A percentile compares a stretch with the other conserved stretches of the same genome.
Evolutionary conservation across 805 yeast genomes (phyloP).

Genomic region (Pichia nanzhaoensis): DNA sequence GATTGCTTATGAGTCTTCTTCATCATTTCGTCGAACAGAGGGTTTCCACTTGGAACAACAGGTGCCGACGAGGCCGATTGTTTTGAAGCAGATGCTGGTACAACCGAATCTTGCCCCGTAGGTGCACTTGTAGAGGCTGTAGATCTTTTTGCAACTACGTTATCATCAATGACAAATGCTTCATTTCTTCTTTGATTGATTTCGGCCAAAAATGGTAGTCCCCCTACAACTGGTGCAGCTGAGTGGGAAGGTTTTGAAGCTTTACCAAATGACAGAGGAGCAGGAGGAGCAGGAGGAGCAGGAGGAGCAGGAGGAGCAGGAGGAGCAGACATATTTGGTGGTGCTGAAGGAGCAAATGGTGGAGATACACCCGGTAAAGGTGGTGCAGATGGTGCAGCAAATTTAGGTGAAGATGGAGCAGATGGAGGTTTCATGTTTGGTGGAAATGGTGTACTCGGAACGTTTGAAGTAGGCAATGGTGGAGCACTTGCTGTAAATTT

Average conservation of each 20-base stretch:
- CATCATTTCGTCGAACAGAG: slow-evolving; percentile 12
- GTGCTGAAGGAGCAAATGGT: slow-evolving; percentile 20
- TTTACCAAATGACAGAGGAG: slow-evolving; percentile 4
- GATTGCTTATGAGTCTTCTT: slow-evolving; percentile 9
- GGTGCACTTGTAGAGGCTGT: slow-evolving; percentile 25
- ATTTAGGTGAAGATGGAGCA: not conserved
- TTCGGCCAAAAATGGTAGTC: slow-evolving; percentile 51
- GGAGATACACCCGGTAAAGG: slow-evolving; percentile 15
- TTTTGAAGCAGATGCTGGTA: slow-evolving; percentile 16
- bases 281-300: slow-evolving; percentile 17
- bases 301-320: slow-evolving; percentile 6
- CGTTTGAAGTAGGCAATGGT: slow-evolving; percentile 10
- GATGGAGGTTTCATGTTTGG: not conserved
- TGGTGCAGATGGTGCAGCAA: slow-evolving; percentile 13
- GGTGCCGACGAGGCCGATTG: slow-evolving; percentile 19
- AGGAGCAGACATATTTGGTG: slow-evolving; percentile 1
- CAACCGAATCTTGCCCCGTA: slow-evolving; percentile 13
- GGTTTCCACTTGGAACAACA: slow-evolving; percentile 17
- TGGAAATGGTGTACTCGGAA: slow-evolving; percentile 5
- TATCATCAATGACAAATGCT: slow-evolving; percentile 39
- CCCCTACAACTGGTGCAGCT: slow-evolving; percentile 32
- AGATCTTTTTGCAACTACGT: slow-evolving; percentile 16
- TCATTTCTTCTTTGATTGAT: slow-evolving; percentile 52
- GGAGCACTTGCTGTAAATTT: slow-evolving; percentile 11
- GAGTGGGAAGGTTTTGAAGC: slow-evolving; percentile 4